Conservation (phyloP, 352 stramenopile species). For the Nothophytophthora sp. region DNA sequence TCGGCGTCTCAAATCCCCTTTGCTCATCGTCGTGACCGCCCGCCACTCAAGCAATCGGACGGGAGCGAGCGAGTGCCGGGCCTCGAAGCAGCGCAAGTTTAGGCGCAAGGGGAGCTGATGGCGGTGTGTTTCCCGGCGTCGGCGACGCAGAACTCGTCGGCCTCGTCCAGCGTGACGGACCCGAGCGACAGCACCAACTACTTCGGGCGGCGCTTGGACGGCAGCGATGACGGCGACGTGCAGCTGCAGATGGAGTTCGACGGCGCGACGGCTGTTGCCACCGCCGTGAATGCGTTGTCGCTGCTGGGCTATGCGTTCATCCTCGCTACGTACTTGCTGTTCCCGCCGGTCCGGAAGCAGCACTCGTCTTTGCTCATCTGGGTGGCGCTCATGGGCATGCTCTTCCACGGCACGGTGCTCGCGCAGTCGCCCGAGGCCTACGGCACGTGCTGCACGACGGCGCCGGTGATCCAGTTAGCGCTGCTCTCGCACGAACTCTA, state of each 20-base stretch:
- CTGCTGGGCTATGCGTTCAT: constrained; percentile 79
- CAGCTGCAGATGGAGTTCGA: constrained; percentile 56
- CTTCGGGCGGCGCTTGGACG: constrained; percentile 32
- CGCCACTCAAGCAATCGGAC: constrained; percentile 1
- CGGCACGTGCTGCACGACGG: constrained; percentile 59
- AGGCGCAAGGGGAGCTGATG: constrained; percentile 17
- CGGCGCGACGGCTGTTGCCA: constrained; percentile 55
- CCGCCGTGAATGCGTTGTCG: constrained; percentile 64
- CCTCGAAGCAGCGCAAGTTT: constrained; percentile 2
- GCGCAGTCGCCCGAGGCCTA: constrained; percentile 49
- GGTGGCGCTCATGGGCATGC: constrained; percentile 80
- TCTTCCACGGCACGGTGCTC: constrained; percentile 77
- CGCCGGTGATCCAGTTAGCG: constrained; percentile 63
- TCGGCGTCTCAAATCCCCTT: too few relatives aligned
- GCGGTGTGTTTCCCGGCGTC: constrained; percentile 26
- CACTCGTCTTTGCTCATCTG: constrained; percentile 80
- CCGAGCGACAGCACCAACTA: constrained; percentile 29
- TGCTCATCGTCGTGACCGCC: constrained; percentile 6
- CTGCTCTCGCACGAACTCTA: constrained; percentile 84
- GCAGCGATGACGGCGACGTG: constrained; percentile 12
- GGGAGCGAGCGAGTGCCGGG: constrained; percentile 5
- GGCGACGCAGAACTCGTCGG: constrained; percentile 13
- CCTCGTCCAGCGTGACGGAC: constrained; percentile 13
- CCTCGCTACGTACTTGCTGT: constrained; percentile 77
- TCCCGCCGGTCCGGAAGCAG: constrained; percentile 80